These are phyloP conservation scores for Echium plantagineum DNA, from an alignment of 257 asterid species.

Conservation along the genomic window DNA sequence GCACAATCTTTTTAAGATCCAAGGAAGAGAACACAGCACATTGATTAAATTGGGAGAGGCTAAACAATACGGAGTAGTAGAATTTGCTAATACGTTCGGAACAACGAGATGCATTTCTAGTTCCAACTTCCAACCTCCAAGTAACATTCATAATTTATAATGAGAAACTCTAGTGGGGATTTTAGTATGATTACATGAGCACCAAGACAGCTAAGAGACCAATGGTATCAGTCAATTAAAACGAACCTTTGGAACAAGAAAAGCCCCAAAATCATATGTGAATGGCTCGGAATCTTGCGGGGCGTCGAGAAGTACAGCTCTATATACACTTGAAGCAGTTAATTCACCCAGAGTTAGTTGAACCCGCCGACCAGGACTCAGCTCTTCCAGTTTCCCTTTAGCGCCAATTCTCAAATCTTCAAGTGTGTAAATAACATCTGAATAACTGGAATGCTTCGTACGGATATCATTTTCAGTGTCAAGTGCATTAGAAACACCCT, in stretches of 20 bases:
- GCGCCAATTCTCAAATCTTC: conserved; percentile 78
- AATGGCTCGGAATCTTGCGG: conserved; percentile 43
- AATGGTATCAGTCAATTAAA: conserved; percentile 1
- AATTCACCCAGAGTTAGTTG: conserved; percentile 65
- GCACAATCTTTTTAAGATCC: not conserved
- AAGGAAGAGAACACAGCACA: not conserved
- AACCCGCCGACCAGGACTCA: conserved; percentile 68
- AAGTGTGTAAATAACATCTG: conserved; percentile 54
- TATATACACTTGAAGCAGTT: conserved; percentile 55
- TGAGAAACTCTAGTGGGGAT: too few relatives aligned
- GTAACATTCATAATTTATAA: too few relatives aligned
- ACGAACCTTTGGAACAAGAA: conserved; percentile 82
- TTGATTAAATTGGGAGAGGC: too few relatives aligned
- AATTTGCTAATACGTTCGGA: not conserved
- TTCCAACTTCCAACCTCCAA: too few relatives aligned
- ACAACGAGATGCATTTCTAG: too few relatives aligned
- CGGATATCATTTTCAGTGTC: conserved; percentile 56
- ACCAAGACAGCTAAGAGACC: not conserved
- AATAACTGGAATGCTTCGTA: conserved; percentile 30
- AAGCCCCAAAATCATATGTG: conserved; percentile 53
- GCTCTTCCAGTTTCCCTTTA: conserved; percentile 55
- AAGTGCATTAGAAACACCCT: conserved; percentile 45
- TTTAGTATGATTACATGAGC: not conserved
- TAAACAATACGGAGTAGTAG: not conserved
- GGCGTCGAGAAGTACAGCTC: conserved; percentile 75